Evolutionary conservation across 2,329 filamentous ascomycete species (phyloP).

Genomic region (Neopestalotiopsis clavispora): DNA sequence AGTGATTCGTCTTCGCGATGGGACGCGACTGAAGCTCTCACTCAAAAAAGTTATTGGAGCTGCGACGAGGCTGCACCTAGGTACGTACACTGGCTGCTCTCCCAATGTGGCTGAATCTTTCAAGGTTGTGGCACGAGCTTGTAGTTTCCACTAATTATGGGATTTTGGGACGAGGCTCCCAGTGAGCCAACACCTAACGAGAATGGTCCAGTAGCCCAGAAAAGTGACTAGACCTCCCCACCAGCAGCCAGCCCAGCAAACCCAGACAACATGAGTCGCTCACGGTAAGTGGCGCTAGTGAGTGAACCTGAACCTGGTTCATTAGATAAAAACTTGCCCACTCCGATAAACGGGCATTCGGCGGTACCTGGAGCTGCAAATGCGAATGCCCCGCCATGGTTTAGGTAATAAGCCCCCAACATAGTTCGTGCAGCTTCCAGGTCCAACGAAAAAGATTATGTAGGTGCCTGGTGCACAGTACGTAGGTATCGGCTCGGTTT

Average conservation of each 20-base stretch:
- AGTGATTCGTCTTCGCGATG: background rate
- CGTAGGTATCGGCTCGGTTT: background rate
- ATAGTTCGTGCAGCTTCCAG: background rate
- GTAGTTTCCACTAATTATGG: background rate
- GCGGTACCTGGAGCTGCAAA: background rate
- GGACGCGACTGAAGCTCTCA: conserved; percentile 6
- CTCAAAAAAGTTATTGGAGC: conserved; percentile 11
- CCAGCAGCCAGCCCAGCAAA: too few relatives aligned
- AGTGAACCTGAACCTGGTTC: background rate
- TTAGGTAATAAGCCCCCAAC: background rate
- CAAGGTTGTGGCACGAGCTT: background rate
- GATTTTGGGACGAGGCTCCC: background rate
- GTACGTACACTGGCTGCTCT: background rate
- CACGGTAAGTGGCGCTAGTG: background rate
- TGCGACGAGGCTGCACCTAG: conserved; percentile 16
- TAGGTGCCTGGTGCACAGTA: background rate
- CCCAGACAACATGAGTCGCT: too few relatives aligned
- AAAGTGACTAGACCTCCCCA: background rate
- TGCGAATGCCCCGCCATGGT: background rate
- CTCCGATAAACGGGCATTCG: background rate
- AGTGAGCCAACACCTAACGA: background rate
- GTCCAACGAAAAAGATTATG: background rate
- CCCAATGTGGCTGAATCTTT: background rate
- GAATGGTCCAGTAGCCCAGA: background rate
- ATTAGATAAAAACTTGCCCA: background rate